Conservation (phyloP, 192 early-diverging fungal genomes). For the Backusella tuberculispora region DNA sequence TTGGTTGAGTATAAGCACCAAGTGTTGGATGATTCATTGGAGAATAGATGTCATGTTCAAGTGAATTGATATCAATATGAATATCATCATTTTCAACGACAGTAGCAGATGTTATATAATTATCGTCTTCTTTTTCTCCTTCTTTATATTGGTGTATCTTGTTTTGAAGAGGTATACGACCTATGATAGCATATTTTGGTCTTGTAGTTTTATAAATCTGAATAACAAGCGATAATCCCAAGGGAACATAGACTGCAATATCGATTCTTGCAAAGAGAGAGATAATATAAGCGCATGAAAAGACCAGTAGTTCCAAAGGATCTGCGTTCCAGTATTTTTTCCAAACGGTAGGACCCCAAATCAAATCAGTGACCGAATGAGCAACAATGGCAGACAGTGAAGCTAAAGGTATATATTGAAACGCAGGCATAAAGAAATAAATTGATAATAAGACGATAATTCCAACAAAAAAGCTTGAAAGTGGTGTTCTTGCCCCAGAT, state of each 20-base stretch:
- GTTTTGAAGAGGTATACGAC: slow-evolving; percentile 34
- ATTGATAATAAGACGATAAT: slow-evolving; percentile 81
- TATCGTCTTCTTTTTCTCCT: not conserved
- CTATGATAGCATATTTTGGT: slow-evolving; percentile 61
- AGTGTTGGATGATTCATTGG: slow-evolving; percentile 30
- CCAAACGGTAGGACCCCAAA: slow-evolving; percentile 63
- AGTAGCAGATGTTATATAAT: not conserved
- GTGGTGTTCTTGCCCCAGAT: slow-evolving; percentile 83
- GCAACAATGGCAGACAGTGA: slow-evolving; percentile 85
- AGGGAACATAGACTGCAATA: slow-evolving; percentile 79
- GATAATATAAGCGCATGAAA: slow-evolving; percentile 56
- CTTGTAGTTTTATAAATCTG: slow-evolving; percentile 81
- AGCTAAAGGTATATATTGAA: slow-evolving; percentile 87
- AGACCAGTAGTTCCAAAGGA: slow-evolving; percentile 59
- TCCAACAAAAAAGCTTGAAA: slow-evolving; percentile 79
- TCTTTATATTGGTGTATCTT: not conserved
- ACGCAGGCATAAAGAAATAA: slow-evolving; percentile 77
- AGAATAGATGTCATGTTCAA: slow-evolving; percentile 24
- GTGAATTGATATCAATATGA: not conserved
- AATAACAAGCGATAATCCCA: slow-evolving; percentile 71
- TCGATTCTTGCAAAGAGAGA: slow-evolving; percentile 64
- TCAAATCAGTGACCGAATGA: slow-evolving; percentile 81
- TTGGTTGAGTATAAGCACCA: not conserved
- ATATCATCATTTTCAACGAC: not conserved
- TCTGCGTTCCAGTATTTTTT: slow-evolving; percentile 69